Conservation (phyloP, 1,139 yeast species). For the Yamadazyma spencermartinsiae region DNA sequence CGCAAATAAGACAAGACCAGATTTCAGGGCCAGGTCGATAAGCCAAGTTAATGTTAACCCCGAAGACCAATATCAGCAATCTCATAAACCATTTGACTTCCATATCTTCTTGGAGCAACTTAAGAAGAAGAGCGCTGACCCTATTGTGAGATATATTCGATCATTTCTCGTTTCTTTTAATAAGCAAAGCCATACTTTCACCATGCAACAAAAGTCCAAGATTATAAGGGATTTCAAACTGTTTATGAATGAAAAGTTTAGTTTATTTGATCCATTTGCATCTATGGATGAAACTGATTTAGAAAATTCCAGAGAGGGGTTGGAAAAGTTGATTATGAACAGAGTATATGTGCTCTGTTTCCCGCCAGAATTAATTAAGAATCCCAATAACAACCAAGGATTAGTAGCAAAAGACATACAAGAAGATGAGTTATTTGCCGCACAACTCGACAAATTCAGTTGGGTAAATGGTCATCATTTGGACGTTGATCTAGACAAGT, state of each 20-base stretch:
- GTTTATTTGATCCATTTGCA: constrained; percentile 70
- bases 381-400: constrained; percentile 25
- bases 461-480: constrained; percentile 82
- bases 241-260: constrained; percentile 69
- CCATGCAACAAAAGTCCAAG: constrained; percentile 74
- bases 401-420: constrained; percentile 50
- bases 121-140: constrained; percentile 78
- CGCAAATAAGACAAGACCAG: constrained; percentile 4
- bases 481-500: constrained; percentile 58
- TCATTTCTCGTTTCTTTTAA: constrained; percentile 77
- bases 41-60: constrained; percentile 18
- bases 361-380: constrained; percentile 65
- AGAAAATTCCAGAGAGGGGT: constrained; percentile 82
- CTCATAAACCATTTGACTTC: constrained; percentile 71
- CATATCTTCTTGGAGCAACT: constrained; percentile 75
- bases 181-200: constrained; percentile 61
- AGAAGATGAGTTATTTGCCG: constrained; percentile 56
- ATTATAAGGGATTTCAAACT: constrained; percentile 70
- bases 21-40: constrained; percentile 8
- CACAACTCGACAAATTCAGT: constrained; percentile 62
- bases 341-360: constrained; percentile 76
- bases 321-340: constrained; percentile 91
- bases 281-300: constrained; percentile 58
- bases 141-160: constrained; percentile 81
- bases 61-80: constrained; percentile 28